Evolutionary conservation across 306 rosid species (phyloP).

Genomic region (Cercis canadensis): DNA sequence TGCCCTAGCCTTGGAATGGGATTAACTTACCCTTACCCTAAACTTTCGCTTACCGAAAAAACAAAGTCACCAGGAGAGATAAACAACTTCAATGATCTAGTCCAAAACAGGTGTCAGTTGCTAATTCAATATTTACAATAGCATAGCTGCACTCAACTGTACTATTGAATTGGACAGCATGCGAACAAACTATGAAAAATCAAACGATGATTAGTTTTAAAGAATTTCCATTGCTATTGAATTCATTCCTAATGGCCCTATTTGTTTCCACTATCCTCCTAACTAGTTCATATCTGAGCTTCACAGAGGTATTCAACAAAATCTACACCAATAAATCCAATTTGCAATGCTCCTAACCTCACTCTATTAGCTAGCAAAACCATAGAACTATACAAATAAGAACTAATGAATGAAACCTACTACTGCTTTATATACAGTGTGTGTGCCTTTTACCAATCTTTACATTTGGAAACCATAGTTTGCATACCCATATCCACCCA

Average conservation of each 20-base stretch:
- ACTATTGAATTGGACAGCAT: not conserved
- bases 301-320: constrained; percentile 35
- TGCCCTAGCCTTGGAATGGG: too few species aligned
- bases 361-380: not conserved
- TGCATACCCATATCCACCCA: constrained; percentile 31
- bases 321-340: constrained; percentile 38
- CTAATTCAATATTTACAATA: not conserved
- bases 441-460: constrained; percentile 1
- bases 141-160: too few species aligned
- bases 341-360: constrained; percentile 32
- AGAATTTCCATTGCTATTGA: constrained; percentile 41
- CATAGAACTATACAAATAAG: constrained; percentile 30
- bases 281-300: not conserved
- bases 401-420: not conserved
- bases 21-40: too few species aligned
- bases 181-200: not conserved
- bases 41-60: too few species aligned
- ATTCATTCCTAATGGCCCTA: constrained; percentile 38
- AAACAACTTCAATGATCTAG: too few species aligned
- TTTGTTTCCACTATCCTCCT: constrained; percentile 32
- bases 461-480: constrained; percentile 10
- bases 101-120: too few species aligned
- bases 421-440: constrained; percentile 27
- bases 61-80: not conserved
- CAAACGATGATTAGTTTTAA: not conserved